Percentiles rank a stretch among this genome's conserved stretches.
Conservation (phyloP, 208 protist species). For the Wallacemonas sp. region DNA sequence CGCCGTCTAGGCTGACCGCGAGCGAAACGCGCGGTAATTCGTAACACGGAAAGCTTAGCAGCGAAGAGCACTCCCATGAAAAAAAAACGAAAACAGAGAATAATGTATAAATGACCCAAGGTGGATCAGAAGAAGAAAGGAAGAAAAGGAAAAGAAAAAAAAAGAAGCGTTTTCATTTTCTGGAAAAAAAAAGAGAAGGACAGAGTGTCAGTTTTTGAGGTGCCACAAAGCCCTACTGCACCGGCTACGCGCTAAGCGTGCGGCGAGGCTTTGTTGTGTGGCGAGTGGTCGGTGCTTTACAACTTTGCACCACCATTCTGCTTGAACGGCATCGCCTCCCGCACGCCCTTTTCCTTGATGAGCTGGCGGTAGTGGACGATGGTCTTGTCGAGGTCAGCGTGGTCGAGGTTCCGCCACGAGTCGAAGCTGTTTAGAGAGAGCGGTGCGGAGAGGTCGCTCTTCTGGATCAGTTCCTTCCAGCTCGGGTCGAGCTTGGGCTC, state of each 20-base stretch:
- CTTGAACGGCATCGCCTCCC: constrained; percentile 32
- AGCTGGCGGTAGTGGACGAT: constrained; percentile 35
- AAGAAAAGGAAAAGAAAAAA: not conserved
- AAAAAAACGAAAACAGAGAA: not conserved
- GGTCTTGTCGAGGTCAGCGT: constrained; percentile 27
- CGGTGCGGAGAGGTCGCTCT: constrained; percentile 16
- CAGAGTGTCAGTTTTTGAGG: not conserved
- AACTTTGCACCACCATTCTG: constrained; percentile 1
- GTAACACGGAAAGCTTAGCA: too few relatives aligned
- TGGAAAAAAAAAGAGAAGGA: too few relatives aligned
- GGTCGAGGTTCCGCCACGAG: constrained; percentile 30
- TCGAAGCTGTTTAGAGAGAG: constrained; percentile 40
- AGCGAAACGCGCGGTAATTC: too few relatives aligned
- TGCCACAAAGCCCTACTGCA: too few relatives aligned
- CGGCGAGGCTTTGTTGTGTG: too few relatives aligned
- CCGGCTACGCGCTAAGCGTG: too few relatives aligned
- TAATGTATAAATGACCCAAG: not conserved
- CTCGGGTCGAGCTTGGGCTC: constrained; percentile 29
- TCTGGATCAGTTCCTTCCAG: constrained; percentile 27
- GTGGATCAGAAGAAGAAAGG: not conserved
- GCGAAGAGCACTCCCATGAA: not conserved
- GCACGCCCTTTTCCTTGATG: constrained; percentile 34
- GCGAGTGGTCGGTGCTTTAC: too few relatives aligned
- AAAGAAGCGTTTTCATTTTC: not conserved
- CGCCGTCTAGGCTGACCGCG: too few relatives aligned